Percentiles rank a stretch among this genome's conserved stretches.
These are phyloP conservation scores for Pelagophyceae sp. DNA, from an alignment of 352 stramenopile genomes.

Conservation along the genomic window DNA sequence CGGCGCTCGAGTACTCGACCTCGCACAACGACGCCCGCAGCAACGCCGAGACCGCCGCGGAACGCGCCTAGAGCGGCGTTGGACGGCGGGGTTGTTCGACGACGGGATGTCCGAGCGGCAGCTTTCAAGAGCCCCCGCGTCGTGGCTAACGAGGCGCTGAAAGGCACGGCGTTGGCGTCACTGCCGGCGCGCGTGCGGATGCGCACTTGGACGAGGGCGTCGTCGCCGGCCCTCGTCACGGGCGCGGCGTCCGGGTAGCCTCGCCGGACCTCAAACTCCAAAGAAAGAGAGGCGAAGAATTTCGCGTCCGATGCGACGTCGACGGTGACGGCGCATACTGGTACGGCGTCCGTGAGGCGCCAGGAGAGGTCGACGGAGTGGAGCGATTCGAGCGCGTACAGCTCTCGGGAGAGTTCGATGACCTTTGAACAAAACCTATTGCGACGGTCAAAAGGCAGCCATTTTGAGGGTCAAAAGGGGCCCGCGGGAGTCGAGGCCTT, in stretches of 20 bases:
- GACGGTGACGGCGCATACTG: neutral
- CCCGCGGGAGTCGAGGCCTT: too few species aligned
- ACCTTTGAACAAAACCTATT: neutral
- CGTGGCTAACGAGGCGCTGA: too few species aligned
- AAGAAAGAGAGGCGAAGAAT: neutral
- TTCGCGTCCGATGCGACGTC: neutral
- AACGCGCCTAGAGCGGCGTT: too few species aligned
- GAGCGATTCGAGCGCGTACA: neutral
- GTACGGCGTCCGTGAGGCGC: neutral
- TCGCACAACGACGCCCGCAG: too few species aligned
- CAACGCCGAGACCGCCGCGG: too few species aligned
- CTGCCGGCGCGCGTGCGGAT: neutral
- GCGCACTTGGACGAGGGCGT: neutral
- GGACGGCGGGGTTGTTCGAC: too few species aligned
- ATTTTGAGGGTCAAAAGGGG: too few species aligned
- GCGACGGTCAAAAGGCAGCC: too few species aligned
- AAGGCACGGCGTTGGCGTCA: too few species aligned
- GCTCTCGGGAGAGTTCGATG: neutral
- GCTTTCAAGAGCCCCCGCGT: too few species aligned
- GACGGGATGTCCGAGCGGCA: too few species aligned
- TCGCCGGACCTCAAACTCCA: neutral
- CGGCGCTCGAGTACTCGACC: too few species aligned
- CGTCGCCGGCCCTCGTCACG: neutral
- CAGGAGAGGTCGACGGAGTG: neutral
- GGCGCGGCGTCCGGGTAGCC: neutral